phyloP scores from a whole-genome alignment of 495 filamentous ascomycete genomes.

The Letharia columbiana region DNA sequence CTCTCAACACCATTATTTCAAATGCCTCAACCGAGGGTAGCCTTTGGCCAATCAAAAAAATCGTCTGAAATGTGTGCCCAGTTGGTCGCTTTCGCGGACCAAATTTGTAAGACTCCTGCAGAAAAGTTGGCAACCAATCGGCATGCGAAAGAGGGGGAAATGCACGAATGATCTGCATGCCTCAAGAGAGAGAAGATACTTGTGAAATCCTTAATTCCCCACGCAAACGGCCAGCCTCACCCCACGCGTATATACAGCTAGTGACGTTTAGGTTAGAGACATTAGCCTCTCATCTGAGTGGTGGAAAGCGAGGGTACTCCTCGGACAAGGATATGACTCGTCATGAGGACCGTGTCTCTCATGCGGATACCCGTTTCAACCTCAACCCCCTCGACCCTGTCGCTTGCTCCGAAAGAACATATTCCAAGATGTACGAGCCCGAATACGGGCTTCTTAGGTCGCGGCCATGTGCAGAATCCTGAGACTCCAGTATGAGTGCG shows the following conservation, averaged over 20 bases:
- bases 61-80: neutral
- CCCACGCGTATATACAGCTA: slow-evolving; percentile 3
- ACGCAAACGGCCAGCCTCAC: slow-evolving; percentile 2
- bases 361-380: slow-evolving; percentile 6
- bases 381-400: neutral
- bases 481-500: slow-evolving; percentile 3
- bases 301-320: neutral
- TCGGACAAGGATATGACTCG: slow-evolving; percentile 4
- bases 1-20: neutral
- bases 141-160: neutral
- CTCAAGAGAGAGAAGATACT: neutral
- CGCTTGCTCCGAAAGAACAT: neutral
- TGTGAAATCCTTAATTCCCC: neutral
- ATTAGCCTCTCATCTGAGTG: neutral
- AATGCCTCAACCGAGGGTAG: neutral
- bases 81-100: neutral
- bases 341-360: neutral
- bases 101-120: neutral
- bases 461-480: slow-evolving; percentile 8
- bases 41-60: neutral
- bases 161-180: slow-evolving; percentile 4
- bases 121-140: slow-evolving; percentile 9
- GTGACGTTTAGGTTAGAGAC: neutral
- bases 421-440: neutral
- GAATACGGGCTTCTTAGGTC: neutral